Evolutionary conservation across 164 flowering plant genomes (phyloP), one percentile per base, ranked within the genome.

Genomic region (Stephania japonica): DNA sequence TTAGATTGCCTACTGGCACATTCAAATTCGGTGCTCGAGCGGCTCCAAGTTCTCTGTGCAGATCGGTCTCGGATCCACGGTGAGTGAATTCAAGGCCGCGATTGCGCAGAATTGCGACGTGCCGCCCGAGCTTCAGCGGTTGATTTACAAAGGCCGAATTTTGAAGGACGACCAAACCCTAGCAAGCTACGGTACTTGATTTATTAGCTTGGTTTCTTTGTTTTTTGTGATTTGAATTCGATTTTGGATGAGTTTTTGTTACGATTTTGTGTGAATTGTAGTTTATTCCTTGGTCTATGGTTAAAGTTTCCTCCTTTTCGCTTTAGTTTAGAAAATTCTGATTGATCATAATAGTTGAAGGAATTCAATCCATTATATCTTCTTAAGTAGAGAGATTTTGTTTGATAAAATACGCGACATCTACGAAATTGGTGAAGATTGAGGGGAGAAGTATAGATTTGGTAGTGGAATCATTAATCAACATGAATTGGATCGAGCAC

Each of bases 71-170:
- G 89, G 84, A 7, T 85, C 89, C 11, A 75, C 85, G 19, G 90
- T 89, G 16, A 78, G 70, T 11, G 67, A 77, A 6, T 88, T 89
- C 73, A 89, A 89, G 70, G 72, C 68, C 1, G 49, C 78, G 32
- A 59, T 89, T 0, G 82, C 87, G 0, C 77, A 78, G 72, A 83
- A 81, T 59, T 80, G 81, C 73, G 87, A 89, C 7, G 70, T 89
- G 6, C 88, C 91, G 2, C 80, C 86, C 4, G 80, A 83, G 42
- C 90, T 86, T 27, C 91, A 89, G 76, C 77, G 93, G 5, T 78
- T 89, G 83, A 89, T 89, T 77, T 89, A 89, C 79, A 89, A 88
- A 70, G 93, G 93, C 5, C 88, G 90, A 80, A 87, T 89, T 80
- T 73, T 88, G 73, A 89, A 87, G 79, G 90, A 89, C 73, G 91